phyloP scores from a whole-genome alignment of 2,329 filamentous ascomycete species.

The Fusarium palustre region DNA sequence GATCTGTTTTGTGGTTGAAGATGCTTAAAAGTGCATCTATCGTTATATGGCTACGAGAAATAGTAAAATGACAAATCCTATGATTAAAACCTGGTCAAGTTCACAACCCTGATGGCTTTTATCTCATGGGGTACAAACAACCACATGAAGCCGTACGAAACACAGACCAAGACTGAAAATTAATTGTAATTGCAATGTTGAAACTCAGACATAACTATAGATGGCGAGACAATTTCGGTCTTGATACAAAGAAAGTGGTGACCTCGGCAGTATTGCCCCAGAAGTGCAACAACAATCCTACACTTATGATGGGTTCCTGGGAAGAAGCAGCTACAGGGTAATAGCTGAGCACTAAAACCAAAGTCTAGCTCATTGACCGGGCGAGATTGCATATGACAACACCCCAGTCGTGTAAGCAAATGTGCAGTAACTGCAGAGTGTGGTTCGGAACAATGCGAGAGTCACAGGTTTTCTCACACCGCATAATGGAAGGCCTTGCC shows the following conservation, averaged over 20 bases:
- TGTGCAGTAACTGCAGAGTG: not conserved
- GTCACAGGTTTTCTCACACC: constrained; percentile 12
- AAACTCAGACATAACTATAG: not conserved
- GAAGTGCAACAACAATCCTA: not conserved
- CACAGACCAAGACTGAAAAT: not conserved
- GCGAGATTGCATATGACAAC: not conserved
- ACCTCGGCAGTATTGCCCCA: not conserved
- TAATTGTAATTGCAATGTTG: not conserved
- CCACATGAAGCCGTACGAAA: not conserved
- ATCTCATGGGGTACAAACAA: not conserved
- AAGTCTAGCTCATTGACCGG: not conserved
- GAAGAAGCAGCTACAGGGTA: not conserved
- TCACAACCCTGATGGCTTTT: not conserved
- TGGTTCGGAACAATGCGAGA: constrained; percentile 5
- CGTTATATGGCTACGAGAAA: constrained; percentile 2
- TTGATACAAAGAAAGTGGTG: not conserved
- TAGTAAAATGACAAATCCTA: not conserved
- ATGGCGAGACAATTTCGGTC: too few species aligned
- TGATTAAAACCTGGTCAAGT: not conserved
- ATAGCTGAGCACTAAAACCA: not conserved
- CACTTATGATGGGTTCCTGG: not conserved
- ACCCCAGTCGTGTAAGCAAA: not conserved
- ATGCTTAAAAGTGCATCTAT: not conserved
- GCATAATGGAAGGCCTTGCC: not conserved
- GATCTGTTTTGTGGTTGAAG: constrained; percentile 5